Base-by-base conservation (phyloP, 75 land plant genomes). In the Pinus albicaulis region DNA sequence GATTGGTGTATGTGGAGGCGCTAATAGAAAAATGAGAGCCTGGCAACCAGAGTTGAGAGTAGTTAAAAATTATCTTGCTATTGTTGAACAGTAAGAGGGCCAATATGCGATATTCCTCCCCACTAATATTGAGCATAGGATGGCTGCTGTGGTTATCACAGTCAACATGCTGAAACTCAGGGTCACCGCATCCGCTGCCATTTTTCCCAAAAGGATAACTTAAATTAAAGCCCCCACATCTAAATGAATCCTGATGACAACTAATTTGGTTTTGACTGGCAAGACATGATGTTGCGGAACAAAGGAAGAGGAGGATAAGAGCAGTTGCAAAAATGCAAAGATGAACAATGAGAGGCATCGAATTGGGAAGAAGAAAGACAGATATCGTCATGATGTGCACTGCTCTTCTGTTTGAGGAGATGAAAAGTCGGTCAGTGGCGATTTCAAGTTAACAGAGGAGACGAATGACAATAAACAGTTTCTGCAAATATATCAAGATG, bases 151-250 rank as follows among this genome's bases (percentile, higher is more conserved):
- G 3, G 2, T 1, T 3, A 2, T 19, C 0, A 0, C 3, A 68
- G 6, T 38, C 31, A 31, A 31, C 48, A 0, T 41, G 52, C 48
- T 68, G 52, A 68, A 68, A 22, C 71, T 11, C 3, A 3, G 71
- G 71, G 34, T 68, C 71, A 20, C 71, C 71, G 71, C 71, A 68
- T 3, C 71, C 71, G 24, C 71, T 68, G 19, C n/a, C 10, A 2
- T 20, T 68, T 22, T 0, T 2, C 3, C 52, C 71, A 38, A 68
- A 68, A 2, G 71, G 71, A 41, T 68, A 68, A 0, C 14, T 7
- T 11, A 68, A 41, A 3, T 20, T 1, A 68, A 20, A 8, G 10
- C 16, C 7, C 71, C 52, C 23, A 20, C 71, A 68, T 36, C 0
- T 41, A 44, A 20, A 19, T 36, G n/a, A 7, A 1, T 20, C 23